Conservation (phyloP, 805 yeast genomes). For the Saccharomycopsis schoenii region DNA sequence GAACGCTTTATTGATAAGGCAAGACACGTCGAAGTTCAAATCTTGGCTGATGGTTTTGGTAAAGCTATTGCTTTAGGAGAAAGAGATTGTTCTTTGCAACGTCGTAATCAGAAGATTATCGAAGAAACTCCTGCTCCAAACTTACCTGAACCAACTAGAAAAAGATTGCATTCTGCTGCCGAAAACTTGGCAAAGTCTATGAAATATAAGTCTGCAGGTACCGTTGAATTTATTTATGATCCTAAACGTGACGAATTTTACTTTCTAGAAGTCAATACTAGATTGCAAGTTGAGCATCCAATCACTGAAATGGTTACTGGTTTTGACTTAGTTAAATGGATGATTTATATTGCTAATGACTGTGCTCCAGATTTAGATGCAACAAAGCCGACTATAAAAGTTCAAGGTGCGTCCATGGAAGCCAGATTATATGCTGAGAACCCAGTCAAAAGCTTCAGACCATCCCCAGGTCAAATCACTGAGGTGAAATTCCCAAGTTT, state of each 20-base stretch:
- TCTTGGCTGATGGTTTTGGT: constrained; percentile 94
- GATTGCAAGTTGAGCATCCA: constrained; percentile 97
- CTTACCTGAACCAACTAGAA: constrained; percentile 71
- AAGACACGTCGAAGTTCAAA: constrained; percentile 93
- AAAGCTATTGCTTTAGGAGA: constrained; percentile 91
- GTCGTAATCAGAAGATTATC: constrained; percentile 92
- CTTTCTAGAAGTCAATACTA: constrained; percentile 91
- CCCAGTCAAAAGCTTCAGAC: constrained; percentile 89
- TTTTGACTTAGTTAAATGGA: constrained; percentile 92
- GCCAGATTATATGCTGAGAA: constrained; percentile 95
- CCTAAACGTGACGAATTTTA: constrained; percentile 79
- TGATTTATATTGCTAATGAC: constrained; percentile 87
- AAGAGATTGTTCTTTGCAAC: constrained; percentile 94
- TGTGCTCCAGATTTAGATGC: constrained; percentile 66
- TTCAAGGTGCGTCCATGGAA: constrained; percentile 90
- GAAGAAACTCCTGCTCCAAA: constrained; percentile 98
- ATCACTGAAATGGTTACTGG: constrained; percentile 95
- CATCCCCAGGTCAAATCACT: constrained; percentile 90
- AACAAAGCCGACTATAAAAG: constrained; percentile 36
- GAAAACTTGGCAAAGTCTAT: constrained; percentile 72
- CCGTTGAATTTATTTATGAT: constrained; percentile 93
- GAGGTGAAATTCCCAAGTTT: constrained; percentile 78
- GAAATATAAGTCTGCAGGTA: constrained; percentile 95
- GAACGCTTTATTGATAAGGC: constrained; percentile 93
- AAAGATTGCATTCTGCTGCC: constrained; percentile 69